Evolutionary conservation across 371 early-diverging fungal species (phyloP), one percentile per base, ranked within the genome.

Genomic region (Zopfochytrium polystomum): DNA sequence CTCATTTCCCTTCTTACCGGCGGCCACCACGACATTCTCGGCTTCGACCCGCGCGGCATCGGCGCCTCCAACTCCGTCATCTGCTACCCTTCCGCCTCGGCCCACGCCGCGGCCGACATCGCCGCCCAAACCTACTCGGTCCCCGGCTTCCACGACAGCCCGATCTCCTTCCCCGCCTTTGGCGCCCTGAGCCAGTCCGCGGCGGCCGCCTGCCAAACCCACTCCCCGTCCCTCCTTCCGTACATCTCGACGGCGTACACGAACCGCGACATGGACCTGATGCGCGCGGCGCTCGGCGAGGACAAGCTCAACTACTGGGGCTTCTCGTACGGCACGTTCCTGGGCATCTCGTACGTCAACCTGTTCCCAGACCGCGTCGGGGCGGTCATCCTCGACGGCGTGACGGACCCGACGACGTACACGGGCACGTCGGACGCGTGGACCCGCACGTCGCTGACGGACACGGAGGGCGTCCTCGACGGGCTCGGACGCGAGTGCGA

Each of bases 321-420:
- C 1, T 59, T 67, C 42, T 63, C 64, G 31, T 75, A 75, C 51
- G 76, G 72, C 18, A 66, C 72, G 31, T 53, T 67, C 43, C 53
- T 75, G 3, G 76, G 76, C n/a, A 57, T 61, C 9, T 68, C 68
- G 3, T 72, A 68, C 35, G 67, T 57, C 58, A 75, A 75, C 63
- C 72, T 75, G 76, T 75, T 72, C 58, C 76, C 76, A 9, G 62
- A 75, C 30, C 52, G 55, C 25, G 68, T 70, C 5, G 76, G 72
- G 15, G 59, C 64, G 18, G 54, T 72, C 11, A 49, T 73, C 45
- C 61, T 75, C 26, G 76, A 75, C 48, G 76, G 72, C 15, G 70
- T 75, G 3, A 66, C 61, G 1, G 62, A 69, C 55, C 70, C 74
- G 20, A 46, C 30, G n/a, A 58, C 58, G n/a, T 73, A 61, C 54